A percentile compares a stretch with the other conserved stretches of the same genome.
phyloP scores from a whole-genome alignment of 306 rosid species.

The Casuarina equisetifolia region DNA sequence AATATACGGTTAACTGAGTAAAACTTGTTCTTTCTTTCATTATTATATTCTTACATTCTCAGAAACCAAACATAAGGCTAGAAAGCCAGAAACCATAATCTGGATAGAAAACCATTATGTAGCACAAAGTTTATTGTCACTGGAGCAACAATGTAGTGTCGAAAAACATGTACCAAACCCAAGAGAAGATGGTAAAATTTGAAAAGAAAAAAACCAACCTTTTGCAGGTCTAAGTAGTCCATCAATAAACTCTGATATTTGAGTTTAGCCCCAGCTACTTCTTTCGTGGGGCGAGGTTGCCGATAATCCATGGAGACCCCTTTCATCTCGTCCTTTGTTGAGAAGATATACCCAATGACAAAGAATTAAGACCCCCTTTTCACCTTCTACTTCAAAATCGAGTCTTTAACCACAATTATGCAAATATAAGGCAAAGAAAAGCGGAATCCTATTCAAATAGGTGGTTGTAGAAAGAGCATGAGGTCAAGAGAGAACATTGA shows the following conservation, averaged over 20 bases:
- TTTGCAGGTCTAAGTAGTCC: conserved; percentile 49
- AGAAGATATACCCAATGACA: background rate
- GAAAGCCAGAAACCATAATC: background rate
- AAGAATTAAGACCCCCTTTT: conserved; percentile 9
- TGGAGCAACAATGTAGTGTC: background rate
- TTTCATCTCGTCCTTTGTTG: conserved; percentile 36
- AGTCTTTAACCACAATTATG: background rate
- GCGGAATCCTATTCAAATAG: conserved; percentile 2
- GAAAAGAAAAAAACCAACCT: conserved; percentile 35
- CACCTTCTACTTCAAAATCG: conserved; percentile 4
- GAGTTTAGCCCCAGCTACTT: conserved; percentile 15
- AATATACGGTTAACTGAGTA: background rate
- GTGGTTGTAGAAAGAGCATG: background rate
- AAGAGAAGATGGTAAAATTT: background rate
- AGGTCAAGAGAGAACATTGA: background rate
- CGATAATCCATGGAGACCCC: conserved; percentile 29
- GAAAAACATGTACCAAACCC: background rate
- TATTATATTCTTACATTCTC: background rate
- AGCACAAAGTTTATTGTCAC: background rate
- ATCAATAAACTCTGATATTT: conserved; percentile 30
- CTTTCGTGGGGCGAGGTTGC: conserved; percentile 11
- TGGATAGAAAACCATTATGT: background rate
- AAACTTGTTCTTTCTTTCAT: background rate
- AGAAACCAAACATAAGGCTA: conserved; percentile 1
- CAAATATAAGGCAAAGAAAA: background rate